Conservation (phyloP, 768 basidiomycete genomes). For the Dioszegia hungarica region DNA sequence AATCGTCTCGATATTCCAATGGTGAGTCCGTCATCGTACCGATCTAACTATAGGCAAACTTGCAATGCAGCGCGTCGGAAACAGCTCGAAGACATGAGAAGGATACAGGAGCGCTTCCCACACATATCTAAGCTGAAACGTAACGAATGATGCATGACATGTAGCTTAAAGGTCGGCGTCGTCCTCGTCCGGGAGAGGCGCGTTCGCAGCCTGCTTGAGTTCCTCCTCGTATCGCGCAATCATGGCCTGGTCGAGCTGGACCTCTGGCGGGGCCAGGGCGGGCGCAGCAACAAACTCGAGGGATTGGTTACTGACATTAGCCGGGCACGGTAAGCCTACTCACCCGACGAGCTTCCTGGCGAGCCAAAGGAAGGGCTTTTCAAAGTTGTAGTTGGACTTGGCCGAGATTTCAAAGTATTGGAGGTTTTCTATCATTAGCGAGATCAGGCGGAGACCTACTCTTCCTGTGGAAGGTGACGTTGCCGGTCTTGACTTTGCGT, state of each 20-base stretch:
- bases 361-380: slow-evolving; percentile 99
- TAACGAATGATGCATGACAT: slow-evolving; percentile 13
- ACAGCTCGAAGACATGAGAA: slow-evolving; percentile 39
- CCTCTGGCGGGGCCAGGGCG: slow-evolving; percentile 90
- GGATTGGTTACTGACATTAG: slow-evolving; percentile 60
- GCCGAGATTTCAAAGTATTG: slow-evolving; percentile 99
- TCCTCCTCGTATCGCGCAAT: slow-evolving; percentile 77
- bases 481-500: slow-evolving; percentile 98
- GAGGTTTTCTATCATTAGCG: slow-evolving; percentile 62
- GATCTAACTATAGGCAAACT: slow-evolving; percentile 33
- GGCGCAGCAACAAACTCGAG: slow-evolving; percentile 97
- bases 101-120: slow-evolving; percentile 44
- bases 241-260: slow-evolving; percentile 69
- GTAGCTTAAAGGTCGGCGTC: slow-evolving; percentile 44
- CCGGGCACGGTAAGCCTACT: slow-evolving; percentile 45
- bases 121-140: slow-evolving; percentile 44
- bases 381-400: slow-evolving; percentile 99
- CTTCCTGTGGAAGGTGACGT: slow-evolving; percentile 99
- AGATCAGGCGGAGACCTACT: slow-evolving; percentile 45
- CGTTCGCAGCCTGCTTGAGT: slow-evolving; percentile 76
- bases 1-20: slow-evolving; percentile 34
- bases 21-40: slow-evolving; percentile 16
- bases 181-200: slow-evolving; percentile 90
- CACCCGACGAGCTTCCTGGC: slow-evolving; percentile 96
- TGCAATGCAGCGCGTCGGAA: slow-evolving; percentile 41